Percentiles rank a stretch among this genome's conserved stretches.
Evolutionary conservation across 2,329 filamentous ascomycete genomes (phyloP).

Genomic region (Emmonsiellopsis sp.): DNA sequence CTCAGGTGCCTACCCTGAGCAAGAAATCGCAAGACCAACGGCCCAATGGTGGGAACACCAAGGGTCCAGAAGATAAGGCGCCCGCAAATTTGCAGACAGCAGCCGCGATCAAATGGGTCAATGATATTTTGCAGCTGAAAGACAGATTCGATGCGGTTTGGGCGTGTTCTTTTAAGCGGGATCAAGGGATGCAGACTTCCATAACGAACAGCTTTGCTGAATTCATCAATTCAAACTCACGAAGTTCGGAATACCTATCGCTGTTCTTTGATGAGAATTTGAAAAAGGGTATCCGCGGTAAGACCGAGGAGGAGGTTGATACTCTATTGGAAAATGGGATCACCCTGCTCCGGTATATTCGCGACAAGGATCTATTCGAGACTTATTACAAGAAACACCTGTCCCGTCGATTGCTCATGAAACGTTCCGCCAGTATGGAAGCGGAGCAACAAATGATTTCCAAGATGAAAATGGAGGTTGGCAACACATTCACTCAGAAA

Average conservation of each 20-base stretch:
- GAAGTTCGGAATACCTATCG: constrained; percentile 85
- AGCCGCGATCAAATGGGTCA: constrained; percentile 89
- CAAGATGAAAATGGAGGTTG: constrained; percentile 93
- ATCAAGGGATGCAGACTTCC: constrained; percentile 69
- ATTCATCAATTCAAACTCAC: constrained; percentile 83
- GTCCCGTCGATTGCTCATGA: constrained; percentile 74
- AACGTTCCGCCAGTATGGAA: constrained; percentile 81
- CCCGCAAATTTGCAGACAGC: constrained; percentile 69
- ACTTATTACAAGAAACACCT: constrained; percentile 97
- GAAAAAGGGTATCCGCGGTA: constrained; percentile 86
- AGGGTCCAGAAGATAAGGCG: constrained; percentile 35
- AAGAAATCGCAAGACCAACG: constrained; percentile 28
- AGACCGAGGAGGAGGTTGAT: constrained; percentile 82
- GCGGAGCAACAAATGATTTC: constrained; percentile 93
- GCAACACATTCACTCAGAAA: constrained; percentile 85
- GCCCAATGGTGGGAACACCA: constrained; percentile 43
- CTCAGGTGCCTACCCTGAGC: constrained; percentile 44
- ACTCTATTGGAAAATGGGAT: constrained; percentile 80
- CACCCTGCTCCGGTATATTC: constrained; percentile 73
- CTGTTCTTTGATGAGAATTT: constrained; percentile 95
- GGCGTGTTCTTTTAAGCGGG: constrained; percentile 60
- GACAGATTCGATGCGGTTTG: constrained; percentile 81
- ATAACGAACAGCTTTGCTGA: constrained; percentile 81
- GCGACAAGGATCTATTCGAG: constrained; percentile 91
- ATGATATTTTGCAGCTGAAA: constrained; percentile 77